Evolutionary conservation across 2,329 filamentous ascomycete genomes (phyloP), one percentile per base, ranked within the genome.

Genomic region (Xylaria sp.): DNA sequence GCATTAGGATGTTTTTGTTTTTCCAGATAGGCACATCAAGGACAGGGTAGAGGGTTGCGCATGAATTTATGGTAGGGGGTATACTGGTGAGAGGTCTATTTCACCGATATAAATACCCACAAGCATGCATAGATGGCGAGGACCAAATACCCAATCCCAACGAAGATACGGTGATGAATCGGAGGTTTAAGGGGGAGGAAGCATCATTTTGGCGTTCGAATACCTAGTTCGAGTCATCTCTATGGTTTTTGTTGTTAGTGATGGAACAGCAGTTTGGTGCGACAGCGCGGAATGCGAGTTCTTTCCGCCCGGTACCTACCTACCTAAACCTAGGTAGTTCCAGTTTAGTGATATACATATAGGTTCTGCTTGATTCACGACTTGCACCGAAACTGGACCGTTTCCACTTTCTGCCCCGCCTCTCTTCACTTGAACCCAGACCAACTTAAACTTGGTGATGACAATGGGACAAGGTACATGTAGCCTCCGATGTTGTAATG

Each of bases 351-450:
- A 23, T 23, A 23, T 23, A 23, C 23, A 23, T 23, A 23, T 23
- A 38, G 36, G 33, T 38, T 23, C 38, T 40, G 15, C 38, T 54
- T 54, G 63, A 61, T 54, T 65, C 56, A 60, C 42, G 48, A 48
- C 42, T 54, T 42, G 42, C 46, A 56, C 58, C 31, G 20, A 46
- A 53, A 53, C 42, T 17, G 26, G 44, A 63, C 57, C 13, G 57
- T 62, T 65, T 48, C 63, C 67, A 57, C 65, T 62, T 59, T 46
- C 33, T 31, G 60, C 68, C 65, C 68, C 64, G 65, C 65, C 67
- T 61, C 59, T 63, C 62, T 15, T 42, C 23, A 20, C 28, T n/a
- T n/a, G n/a, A 49, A 23, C 56, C 23, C 13, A 40, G 38, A 40
- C 36, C 11, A 10, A 40, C 38, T 15, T 31, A 4, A 28, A 44